Conservation (phyloP, 1,139 yeast species). For the Pichia sp. region DNA sequence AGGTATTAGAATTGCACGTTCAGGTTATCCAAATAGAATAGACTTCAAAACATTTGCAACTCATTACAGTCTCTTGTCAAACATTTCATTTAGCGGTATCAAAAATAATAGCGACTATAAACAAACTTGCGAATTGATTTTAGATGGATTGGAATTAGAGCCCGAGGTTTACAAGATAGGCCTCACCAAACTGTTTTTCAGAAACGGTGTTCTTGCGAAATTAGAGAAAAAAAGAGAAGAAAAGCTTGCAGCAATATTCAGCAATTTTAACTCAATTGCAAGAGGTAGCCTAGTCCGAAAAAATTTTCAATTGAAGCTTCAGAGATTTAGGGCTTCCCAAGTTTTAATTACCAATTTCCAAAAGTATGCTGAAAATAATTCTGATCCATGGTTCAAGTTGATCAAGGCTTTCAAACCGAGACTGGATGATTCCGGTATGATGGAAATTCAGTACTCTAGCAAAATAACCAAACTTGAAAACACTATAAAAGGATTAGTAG, state of each 20-base stretch:
- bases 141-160: slow-evolving; percentile 59
- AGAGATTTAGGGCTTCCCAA: slow-evolving; percentile 67
- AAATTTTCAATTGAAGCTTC: slow-evolving; percentile 47
- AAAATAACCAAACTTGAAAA: slow-evolving; percentile 53
- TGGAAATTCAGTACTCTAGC: slow-evolving; percentile 38
- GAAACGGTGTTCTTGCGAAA: slow-evolving; percentile 89
- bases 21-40: slow-evolving; percentile 93
- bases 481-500: slow-evolving; percentile 26
- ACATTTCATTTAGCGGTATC: slow-evolving; percentile 8
- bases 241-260: slow-evolving; percentile 52
- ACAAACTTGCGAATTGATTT: slow-evolving; percentile 64
- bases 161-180: slow-evolving; percentile 71
- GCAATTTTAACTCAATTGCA: slow-evolving; percentile 61
- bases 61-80: slow-evolving; percentile 62
- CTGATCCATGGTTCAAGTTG: slow-evolving; percentile 79
- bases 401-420: slow-evolving; percentile 73
- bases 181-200: slow-evolving; percentile 82
- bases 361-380: slow-evolving; percentile 47
- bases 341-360: slow-evolving; percentile 61
- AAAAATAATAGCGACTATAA: slow-evolving; percentile 44
- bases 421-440: slow-evolving; percentile 44
- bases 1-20: slow-evolving; percentile 94
- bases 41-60: slow-evolving; percentile 74
- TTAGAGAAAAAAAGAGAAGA: slow-evolving; percentile 76
- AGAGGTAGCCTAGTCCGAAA: slow-evolving; percentile 62